Evolutionary conservation across 345 rosid genomes (phyloP).

Genomic region (Populus alba): DNA sequence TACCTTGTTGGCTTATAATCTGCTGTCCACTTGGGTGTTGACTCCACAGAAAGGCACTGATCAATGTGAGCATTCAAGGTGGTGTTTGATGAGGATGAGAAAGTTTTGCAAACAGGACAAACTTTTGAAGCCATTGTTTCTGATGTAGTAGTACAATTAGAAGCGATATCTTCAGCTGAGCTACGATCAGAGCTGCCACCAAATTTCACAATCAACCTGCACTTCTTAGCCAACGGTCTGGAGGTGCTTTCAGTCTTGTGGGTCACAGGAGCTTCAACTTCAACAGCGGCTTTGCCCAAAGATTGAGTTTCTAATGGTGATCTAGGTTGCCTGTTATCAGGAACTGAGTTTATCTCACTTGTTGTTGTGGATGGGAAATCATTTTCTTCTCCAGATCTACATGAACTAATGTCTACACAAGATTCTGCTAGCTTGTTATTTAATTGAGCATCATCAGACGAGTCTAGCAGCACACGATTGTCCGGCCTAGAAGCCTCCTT

Average conservation of each 20-base stretch:
- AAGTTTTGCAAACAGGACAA: constrained; percentile 98
- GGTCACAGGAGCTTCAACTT: constrained; percentile 27
- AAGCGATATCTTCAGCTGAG: constrained; percentile 64
- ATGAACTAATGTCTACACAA: constrained; percentile 36
- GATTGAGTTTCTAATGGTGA: constrained; percentile 28
- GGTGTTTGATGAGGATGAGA: constrained; percentile 94
- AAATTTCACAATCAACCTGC: constrained; percentile 66
- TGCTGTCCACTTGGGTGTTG: constrained; percentile 57
- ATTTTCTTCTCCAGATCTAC: constrained; percentile 45
- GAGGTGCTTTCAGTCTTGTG: constrained; percentile 38
- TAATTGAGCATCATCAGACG: constrained; percentile 29
- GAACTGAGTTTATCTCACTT: constrained; percentile 49
- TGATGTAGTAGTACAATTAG: constrained; percentile 51
- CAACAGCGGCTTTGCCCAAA: constrained; percentile 31
- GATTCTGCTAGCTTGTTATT: constrained; percentile 35
- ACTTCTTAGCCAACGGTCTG: constrained; percentile 53
- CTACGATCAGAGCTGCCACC: constrained; percentile 58
- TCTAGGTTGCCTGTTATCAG: constrained; percentile 38
- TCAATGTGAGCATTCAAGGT: constrained; percentile 98
- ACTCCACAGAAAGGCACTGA: constrained; percentile 83
- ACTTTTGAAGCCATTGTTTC: constrained; percentile 80
- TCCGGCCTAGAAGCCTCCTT: constrained; percentile 30
- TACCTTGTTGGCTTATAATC: constrained; percentile 58
- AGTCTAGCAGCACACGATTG: constrained; percentile 23
- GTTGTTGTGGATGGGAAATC: constrained; percentile 55